Conservation (phyloP, 2,329 filamentous ascomycete species). For the Ascochyta viciae-villosae region DNA sequence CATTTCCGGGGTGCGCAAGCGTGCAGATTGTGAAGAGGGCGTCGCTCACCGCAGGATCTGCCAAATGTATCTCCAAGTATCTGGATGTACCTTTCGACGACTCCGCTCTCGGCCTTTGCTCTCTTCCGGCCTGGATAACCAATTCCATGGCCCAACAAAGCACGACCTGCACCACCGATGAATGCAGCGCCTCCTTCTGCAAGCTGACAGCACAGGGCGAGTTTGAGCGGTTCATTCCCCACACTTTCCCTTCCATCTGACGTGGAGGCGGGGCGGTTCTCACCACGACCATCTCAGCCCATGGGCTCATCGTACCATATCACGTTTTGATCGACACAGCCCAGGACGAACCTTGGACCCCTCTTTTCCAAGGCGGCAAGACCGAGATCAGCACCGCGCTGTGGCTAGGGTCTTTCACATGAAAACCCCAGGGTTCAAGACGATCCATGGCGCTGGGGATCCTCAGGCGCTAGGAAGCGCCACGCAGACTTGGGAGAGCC, state of each 20-base stretch:
- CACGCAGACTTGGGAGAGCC: conserved; percentile 13
- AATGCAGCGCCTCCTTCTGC: conserved; percentile 4
- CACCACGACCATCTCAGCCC: conserved; percentile 7
- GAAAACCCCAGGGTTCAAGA: conserved; percentile 6
- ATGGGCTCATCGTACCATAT: conserved; percentile 12
- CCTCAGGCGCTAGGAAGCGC: background rate
- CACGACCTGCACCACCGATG: background rate
- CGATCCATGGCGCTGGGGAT: background rate
- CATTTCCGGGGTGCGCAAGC: conserved; percentile 9
- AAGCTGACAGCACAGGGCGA: background rate
- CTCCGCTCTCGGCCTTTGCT: conserved; percentile 4
- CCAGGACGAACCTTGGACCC: conserved; percentile 8
- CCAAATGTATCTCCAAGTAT: conserved; percentile 5
- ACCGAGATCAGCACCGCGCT: conserved; percentile 13
- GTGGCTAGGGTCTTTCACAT: conserved; percentile 17
- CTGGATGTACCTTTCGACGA: conserved; percentile 4
- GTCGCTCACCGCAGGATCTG: conserved; percentile 6
- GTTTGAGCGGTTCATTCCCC: background rate
- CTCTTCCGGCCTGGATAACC: conserved; percentile 1
- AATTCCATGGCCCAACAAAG: conserved; percentile 1
- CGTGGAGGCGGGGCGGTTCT: conserved; percentile 8
- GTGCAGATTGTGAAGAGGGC: conserved; percentile 3
- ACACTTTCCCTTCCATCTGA: background rate
- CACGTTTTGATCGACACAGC: conserved; percentile 12
- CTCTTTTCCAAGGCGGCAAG: conserved; percentile 14